phyloP scores from a whole-genome alignment of 441 rosid species.

The Eruca vesicaria region DNA sequence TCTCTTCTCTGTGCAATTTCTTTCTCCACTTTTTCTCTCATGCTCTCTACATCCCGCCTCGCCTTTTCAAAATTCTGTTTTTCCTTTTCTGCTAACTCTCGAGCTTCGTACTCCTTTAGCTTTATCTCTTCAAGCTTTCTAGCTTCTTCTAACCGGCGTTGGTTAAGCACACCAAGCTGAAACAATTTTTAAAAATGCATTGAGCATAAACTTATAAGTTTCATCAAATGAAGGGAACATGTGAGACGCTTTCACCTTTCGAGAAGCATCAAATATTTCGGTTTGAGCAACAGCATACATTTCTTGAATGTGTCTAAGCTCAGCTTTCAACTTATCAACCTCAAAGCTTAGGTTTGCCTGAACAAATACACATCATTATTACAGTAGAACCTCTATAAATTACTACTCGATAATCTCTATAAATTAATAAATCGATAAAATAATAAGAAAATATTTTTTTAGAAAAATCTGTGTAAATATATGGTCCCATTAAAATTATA shows the following conservation, averaged over 20 bases:
- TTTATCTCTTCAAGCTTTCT: conserved; percentile 59
- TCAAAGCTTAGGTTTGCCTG: conserved; percentile 69
- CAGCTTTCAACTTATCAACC: conserved; percentile 84
- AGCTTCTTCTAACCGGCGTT: conserved; percentile 61
- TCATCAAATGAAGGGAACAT: neutral
- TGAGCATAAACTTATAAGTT: conserved; percentile 10
- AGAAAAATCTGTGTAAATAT: too few species aligned
- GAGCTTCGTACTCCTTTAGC: conserved; percentile 53
- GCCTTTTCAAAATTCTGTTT: conserved; percentile 60
- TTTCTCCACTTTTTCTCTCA: conserved; percentile 47
- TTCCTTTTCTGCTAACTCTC: conserved; percentile 59
- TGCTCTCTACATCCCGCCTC: conserved; percentile 51
- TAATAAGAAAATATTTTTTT: too few species aligned
- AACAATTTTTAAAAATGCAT: conserved; percentile 7
- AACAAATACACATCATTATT: neutral
- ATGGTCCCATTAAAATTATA: too few species aligned
- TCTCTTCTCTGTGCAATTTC: conserved; percentile 59
- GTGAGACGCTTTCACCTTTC: conserved; percentile 51
- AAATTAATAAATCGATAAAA: too few species aligned
- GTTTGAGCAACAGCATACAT: conserved; percentile 77
- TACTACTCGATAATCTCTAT: too few species aligned
- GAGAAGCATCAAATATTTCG: conserved; percentile 77
- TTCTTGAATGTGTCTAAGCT: conserved; percentile 80
- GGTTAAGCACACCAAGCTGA: conserved; percentile 58
- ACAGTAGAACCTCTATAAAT: too few species aligned